Base-by-base conservation (phyloP, 495 filamentous ascomycete genomes). In the Penicillium longicatenatum region DNA sequence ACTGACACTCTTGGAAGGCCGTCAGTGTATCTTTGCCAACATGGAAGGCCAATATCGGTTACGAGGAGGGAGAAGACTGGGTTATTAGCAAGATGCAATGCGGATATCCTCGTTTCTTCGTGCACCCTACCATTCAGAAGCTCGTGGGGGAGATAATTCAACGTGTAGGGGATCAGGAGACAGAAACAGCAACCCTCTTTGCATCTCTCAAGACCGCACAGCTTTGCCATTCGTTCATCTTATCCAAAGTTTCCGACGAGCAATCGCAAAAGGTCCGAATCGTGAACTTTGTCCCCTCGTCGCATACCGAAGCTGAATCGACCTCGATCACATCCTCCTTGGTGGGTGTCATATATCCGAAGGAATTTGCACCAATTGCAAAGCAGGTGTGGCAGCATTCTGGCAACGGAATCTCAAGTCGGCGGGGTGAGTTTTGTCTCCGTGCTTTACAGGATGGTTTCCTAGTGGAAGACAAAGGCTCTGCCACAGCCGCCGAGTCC, bases 341-440 rank as follows among this genome's bases (percentile, higher is more conserved):
- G 17, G 91, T 84, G 3, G 86, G 86, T 42, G 84, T 96, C 9
- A 63, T 97, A 44, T 92, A 86, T 64, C 84, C 88, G 1, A 75
- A 82, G 41, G 81, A 86, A 21, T 70, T 82, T 24, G 88, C 85
- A 52, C 68, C 82, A 7, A 73, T 88, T 59, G 89, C 93, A 7
- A 98, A 97, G 67, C 81, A 88, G 60, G 96, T 93, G 65, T 98
- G 94, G 94, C 94, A 97, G 61, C 94, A 98, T 69, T 86, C 91
- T 7, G 94, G 94, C n/a, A 92, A 96, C 60, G 94, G 94, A 6
- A 80, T 98, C 22, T 97, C 92, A 2, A 96, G 92, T 71, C 88
- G 94, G 42, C 84, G 92, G 17, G 92, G 90, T 14, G 94, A 97
- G 66, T 96, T 93, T 69, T 97, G 91, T 69, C 84, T 89, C 48